Conservation (phyloP, 2,329 filamentous ascomycete species). For the Claviceps fusiformis region DNA sequence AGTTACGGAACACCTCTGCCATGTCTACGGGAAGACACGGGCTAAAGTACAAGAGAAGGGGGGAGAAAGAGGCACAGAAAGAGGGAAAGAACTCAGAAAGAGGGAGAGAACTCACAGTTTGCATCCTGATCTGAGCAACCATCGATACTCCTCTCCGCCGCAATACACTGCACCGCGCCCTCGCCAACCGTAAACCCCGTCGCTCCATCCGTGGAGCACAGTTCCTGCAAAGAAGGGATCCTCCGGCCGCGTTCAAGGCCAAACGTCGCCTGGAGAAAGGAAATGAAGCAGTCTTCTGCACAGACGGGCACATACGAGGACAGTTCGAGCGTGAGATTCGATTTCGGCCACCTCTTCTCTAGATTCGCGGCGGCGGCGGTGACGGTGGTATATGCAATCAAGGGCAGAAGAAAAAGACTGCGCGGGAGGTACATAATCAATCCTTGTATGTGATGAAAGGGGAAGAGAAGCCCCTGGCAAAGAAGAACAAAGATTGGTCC, state of each 20-base stretch:
- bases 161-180: slow-evolving; percentile 53
- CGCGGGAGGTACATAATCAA: slow-evolving; percentile 23
- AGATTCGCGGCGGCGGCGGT: slow-evolving; percentile 8
- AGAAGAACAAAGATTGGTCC: background rate
- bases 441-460: background rate
- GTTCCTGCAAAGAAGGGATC: slow-evolving; percentile 42
- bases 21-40: too few relatives aligned
- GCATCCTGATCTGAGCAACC: slow-evolving; percentile 36
- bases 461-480: too few relatives aligned
- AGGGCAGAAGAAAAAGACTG: slow-evolving; percentile 14
- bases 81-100: slow-evolving; percentile 11
- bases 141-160: slow-evolving; percentile 34
- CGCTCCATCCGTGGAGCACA: slow-evolving; percentile 46
- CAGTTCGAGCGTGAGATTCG: slow-evolving; percentile 23
- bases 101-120: slow-evolving; percentile 15
- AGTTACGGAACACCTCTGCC: background rate
- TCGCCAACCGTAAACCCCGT: slow-evolving; percentile 60
- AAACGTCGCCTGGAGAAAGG: slow-evolving; percentile 50
- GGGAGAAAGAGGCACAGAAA: background rate
- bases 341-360: slow-evolving; percentile 11
- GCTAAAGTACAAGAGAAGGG: background rate
- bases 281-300: slow-evolving; percentile 45
- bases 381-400: slow-evolving; percentile 14
- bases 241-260: slow-evolving; percentile 32
- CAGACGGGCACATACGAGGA: slow-evolving; percentile 40